Base-by-base conservation (phyloP, 148 eudicot genomes). In the Rhododendron molle region DNA sequence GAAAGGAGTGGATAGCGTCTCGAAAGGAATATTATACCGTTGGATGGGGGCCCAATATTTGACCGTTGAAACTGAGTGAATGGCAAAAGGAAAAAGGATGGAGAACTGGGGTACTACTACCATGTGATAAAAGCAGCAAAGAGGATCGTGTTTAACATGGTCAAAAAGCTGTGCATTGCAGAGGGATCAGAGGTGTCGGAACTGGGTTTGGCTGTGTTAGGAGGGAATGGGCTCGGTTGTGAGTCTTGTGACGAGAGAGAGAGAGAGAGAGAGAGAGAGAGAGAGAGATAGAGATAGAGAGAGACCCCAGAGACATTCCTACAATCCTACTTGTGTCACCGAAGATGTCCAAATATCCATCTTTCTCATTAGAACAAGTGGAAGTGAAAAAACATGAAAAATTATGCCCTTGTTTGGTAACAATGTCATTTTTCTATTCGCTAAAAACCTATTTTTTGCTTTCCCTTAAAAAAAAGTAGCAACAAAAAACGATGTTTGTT, bases 51-150 rank as follows among this genome's bases (percentile, higher is more conserved):
- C 67, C 40, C 28, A 36, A 32, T 34, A 23, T 67, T 84, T 76
- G 81, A 84, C 86, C 81, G 86, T 84, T 84, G 86, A 84, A 84
- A 54, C 69, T 21, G 46, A 80, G 50, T 30, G 65, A 50, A 20
- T 38, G 49, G 28, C 23, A 76, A 76, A 16, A 23, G 36, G 49
- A 76, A 76, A 16, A 23, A 76, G 49, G 26, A 76, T 28, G 26
- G 49, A 40, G 49, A 3, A 11, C 46, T 32, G 40, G 46, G 13
- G 26, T 20, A 18, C 11, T 23, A 9, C 80, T 40, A 76, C 14
- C 49, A 76, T 43, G 49, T 38, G 80, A 40, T 10, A 76, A 76
- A 38, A 76, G 49, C 78, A 36, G 49, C 78, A 74, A 47, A 20
- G 78, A 18, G 78, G 46, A 74, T 74, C 8, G 46, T 18, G 46